Evolutionary conservation across 768 basidiomycete genomes (phyloP).

Genomic region (Strobilomyces confusus): DNA sequence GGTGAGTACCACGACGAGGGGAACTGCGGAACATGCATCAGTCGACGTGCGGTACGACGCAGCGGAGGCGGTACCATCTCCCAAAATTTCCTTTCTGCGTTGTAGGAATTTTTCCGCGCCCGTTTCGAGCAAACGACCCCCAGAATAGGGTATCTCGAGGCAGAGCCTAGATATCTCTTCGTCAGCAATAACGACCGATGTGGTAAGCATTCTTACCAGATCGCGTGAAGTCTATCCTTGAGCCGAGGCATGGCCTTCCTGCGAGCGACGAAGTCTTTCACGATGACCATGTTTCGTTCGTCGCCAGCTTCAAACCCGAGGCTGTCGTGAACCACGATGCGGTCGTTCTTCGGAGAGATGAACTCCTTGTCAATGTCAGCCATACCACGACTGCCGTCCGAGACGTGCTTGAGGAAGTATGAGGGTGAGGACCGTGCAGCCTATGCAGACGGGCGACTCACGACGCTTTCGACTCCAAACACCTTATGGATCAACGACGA

Average conservation of each 20-base stretch:
- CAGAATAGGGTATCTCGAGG: conserved; percentile 11
- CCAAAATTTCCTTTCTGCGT: conserved; percentile 1
- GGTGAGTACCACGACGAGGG: conserved; percentile 16
- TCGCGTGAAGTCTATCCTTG: conserved; percentile 12
- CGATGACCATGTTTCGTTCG: background rate
- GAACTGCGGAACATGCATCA: conserved; percentile 1
- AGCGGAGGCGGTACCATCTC: background rate
- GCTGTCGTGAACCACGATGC: too few relatives aligned
- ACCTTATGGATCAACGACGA: background rate
- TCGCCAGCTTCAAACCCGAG: background rate
- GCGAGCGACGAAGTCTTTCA: background rate
- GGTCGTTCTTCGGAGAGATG: conserved; percentile 6
- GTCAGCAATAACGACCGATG: background rate
- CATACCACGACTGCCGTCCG: background rate
- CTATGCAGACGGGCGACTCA: background rate
- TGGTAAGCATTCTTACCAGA: conserved; percentile 3
- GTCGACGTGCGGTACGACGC: background rate
- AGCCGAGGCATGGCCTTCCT: conserved; percentile 2
- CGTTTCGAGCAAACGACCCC: conserved; percentile 12
- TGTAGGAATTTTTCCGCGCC: conserved; percentile 10
- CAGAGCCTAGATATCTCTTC: conserved; percentile 10
- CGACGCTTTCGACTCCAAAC: conserved; percentile 12
- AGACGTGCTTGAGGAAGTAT: conserved; percentile 1
- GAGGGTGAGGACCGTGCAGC: background rate
- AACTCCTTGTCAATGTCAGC: background rate